A percentile compares a stretch with the other conserved stretches of the same genome.
phyloP scores from a whole-genome alignment of 2,329 filamentous ascomycete species.

The Stagonosporopsis cucurbitacearum region DNA sequence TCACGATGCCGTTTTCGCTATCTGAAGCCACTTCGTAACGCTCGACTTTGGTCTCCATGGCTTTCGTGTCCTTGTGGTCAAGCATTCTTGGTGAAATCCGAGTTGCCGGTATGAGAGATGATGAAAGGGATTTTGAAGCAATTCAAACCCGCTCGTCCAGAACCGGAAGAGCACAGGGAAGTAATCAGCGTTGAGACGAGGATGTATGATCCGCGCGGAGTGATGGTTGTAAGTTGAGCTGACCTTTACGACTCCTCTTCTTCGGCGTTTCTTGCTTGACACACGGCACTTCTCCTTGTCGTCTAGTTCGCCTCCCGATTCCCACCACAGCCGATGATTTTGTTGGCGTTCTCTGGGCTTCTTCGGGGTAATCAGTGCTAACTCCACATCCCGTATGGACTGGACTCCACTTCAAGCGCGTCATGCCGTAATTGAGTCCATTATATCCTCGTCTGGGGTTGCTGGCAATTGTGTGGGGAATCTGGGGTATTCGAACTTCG shows the following conservation, averaged over 20 bases:
- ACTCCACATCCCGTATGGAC: slow-evolving; percentile 8
- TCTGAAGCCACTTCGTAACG: slow-evolving; percentile 20
- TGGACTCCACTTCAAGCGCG: neutral
- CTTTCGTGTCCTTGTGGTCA: slow-evolving; percentile 20
- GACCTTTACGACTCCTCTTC: neutral
- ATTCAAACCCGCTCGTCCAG: slow-evolving; percentile 19
- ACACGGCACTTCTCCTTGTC: slow-evolving; percentile 1
- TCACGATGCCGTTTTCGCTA: slow-evolving; percentile 14
- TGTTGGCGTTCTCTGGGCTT: neutral
- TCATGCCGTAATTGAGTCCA: neutral
- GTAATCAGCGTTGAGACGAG: slow-evolving; percentile 4
- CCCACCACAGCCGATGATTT: slow-evolving; percentile 13
- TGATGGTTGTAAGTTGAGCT: slow-evolving; percentile 8
- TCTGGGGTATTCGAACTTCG: neutral
- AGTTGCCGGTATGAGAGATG: too few species aligned
- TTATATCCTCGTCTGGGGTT: neutral
- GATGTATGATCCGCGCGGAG: neutral
- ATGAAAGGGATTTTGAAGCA: neutral
- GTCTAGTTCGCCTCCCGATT: slow-evolving; percentile 1
- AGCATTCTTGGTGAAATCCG: slow-evolving; percentile 1
- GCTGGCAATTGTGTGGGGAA: slow-evolving; percentile 2
- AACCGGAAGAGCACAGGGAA: slow-evolving; percentile 14
- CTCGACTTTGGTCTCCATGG: slow-evolving; percentile 17
- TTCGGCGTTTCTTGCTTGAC: slow-evolving; percentile 1
- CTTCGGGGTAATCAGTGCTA: neutral